Base-by-base conservation (phyloP, 2,329 filamentous ascomycete genomes). In the Pseudogymnoascus sp. region DNA sequence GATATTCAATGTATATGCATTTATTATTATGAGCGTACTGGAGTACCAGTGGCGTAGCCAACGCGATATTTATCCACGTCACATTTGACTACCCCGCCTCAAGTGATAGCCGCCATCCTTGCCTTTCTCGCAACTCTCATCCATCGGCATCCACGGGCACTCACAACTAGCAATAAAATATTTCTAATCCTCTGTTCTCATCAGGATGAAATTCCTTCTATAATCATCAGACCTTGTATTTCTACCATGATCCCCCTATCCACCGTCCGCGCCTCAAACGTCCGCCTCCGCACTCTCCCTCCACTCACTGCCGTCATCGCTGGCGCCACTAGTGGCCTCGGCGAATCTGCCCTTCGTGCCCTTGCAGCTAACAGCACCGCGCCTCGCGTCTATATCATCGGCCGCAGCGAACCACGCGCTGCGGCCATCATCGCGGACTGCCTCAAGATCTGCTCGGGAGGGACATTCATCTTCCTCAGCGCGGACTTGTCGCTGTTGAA, bases 261-360 rank as follows among this genome's bases (percentile, higher is more conserved):
- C 62, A 38, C 33, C 10, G 35, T 65, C 4, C 60, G 33, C 5
- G n/a, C 60, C 11, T 65, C 64, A 31, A 65, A 65, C 42, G 60
- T 60, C n/a, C 33, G 11, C 40, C 61, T 65, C 21, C 23, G 37
- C 11, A 14, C 18, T 2, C 50, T 63, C 10, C 60, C 28, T 8
- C 28, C 28, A 6, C 7, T 31, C 28, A 31, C 28, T 8, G 28
- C 28, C 28, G 28, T 31, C 28, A 8, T 31, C 28, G 28, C 28
- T 6, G 28, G 28, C 28, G 28, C 28, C 28, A 31, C 28, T 6
- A 31, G 28, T 8, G 28, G 28, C 28, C 28, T 31, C 28, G 28
- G 28, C 6, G 6, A 31, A 31, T 31, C 28, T 31, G 28, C 28
- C 28, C 28, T 31, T 31, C 28, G 28, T 8, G 28, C 28, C 6